phyloP scores from a whole-genome alignment of 805 yeast genomes.

The Kodamaea kaohsiungensis region DNA sequence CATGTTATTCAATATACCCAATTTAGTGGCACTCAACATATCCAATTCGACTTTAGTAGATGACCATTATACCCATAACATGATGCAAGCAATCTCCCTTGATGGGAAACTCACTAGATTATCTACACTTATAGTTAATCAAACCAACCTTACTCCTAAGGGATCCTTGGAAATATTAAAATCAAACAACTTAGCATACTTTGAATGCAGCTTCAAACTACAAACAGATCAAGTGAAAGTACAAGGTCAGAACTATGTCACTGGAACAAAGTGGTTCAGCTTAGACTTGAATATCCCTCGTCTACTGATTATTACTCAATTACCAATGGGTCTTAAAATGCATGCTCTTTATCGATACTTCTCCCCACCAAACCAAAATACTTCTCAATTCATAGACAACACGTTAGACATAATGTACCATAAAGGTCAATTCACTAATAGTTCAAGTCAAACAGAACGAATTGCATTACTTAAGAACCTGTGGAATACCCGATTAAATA shows the following conservation, averaged over 20 bases:
- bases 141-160: background rate
- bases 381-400: conserved; percentile 1
- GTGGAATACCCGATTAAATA: conserved; percentile 3
- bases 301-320: conserved; percentile 4
- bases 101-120: conserved; percentile 7
- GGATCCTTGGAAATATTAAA: background rate
- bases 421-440: background rate
- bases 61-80: conserved; percentile 29
- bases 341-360: conserved; percentile 10
- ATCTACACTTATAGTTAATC: background rate
- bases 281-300: conserved; percentile 5
- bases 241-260: conserved; percentile 7
- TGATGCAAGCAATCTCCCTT: conserved; percentile 2
- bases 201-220: conserved; percentile 10
- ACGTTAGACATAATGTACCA: conserved; percentile 6
- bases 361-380: background rate
- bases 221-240: background rate
- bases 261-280: conserved; percentile 14
- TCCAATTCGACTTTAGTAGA: conserved; percentile 30
- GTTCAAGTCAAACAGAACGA: background rate
- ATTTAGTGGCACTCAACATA: conserved; percentile 25
- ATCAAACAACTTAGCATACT: conserved; percentile 7
- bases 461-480: background rate
- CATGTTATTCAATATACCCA: conserved; percentile 26
- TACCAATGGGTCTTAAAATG: conserved; percentile 15